Base-by-base conservation (phyloP, 2,329 filamentous ascomycete genomes). In the Stagonosporopsis cucurbitacearum region DNA sequence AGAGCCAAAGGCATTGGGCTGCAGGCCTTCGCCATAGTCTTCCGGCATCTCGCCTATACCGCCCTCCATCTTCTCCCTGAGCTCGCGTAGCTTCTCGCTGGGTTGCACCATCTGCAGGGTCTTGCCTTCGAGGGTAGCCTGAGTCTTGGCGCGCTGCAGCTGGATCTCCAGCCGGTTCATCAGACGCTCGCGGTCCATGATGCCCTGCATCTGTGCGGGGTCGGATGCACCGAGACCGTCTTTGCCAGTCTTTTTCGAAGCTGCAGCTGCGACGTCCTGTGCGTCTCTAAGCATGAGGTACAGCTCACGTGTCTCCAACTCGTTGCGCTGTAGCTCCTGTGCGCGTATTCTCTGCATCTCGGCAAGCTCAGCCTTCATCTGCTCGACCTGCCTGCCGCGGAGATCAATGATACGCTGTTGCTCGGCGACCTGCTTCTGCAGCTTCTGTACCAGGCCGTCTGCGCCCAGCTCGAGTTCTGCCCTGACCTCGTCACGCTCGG, bases 261-360 rank as follows among this genome's bases (percentile, higher is more conserved):
- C 91, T 3, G 94, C 92, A 22, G 92, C 93, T 41, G 94, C 94
- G 63, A 97, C 92, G 70, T 99, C 94, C 77, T 98, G 94, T 33
- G 95, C 94, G 77, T 99, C 95, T 58, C 94, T 88, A 62, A 99
- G 88, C 95, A 99, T 99, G 53, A 99, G 88, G 76, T 98, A 99
- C 20, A 99, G 80, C 77, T 99, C 95, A 79, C 95, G 85, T 2
- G 94, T 98, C 78, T 99, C 95, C 26, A 99, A 81, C 77, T 99
- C 95, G 70, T 96, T 96, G 48, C 95, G 86, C 77, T 98, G 95
- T 32, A 96, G 84, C 74, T 98, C 94, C 75, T 96, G 93, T 17
- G 91, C 90, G 58, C 94, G 86, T 60, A 97, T 80, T 13, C 91
- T 87, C 75, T 96, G 92, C 52, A 96, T 79, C 67, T 92, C 93